Evolutionary conservation across 208 protist genomes (phyloP).

Genomic region (Tritrichomonas musculus): DNA sequence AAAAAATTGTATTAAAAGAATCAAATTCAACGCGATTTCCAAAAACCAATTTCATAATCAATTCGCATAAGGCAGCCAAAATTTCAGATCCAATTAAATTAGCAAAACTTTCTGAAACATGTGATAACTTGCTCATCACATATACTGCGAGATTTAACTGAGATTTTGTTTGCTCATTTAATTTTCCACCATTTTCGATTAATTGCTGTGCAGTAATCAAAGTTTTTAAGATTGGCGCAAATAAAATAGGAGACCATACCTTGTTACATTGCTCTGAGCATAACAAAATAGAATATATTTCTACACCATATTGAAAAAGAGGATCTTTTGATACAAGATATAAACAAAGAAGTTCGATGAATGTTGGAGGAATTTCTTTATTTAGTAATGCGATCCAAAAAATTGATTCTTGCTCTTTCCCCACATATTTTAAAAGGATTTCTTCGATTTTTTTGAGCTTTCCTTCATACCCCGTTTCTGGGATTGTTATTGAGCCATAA

Average conservation of each 20-base stretch:
- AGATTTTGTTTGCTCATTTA: not conserved
- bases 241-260: not conserved
- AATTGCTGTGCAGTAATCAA: not conserved
- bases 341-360: not conserved
- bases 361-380: not conserved
- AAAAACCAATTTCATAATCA: not conserved
- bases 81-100: constrained; percentile 2
- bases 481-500: not conserved
- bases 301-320: not conserved
- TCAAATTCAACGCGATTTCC: not conserved
- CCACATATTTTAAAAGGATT: not conserved
- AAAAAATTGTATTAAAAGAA: not conserved
- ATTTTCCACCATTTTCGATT: not conserved
- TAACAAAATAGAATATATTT: not conserved
- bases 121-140: not conserved
- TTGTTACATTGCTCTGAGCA: not conserved
- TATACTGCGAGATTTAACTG: not conserved
- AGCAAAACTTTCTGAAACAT: not conserved
- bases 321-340: not conserved
- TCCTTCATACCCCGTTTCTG: not conserved
- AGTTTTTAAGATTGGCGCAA: not conserved
- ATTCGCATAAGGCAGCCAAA: not conserved
- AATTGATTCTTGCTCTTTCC: not conserved
- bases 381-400: not conserved
- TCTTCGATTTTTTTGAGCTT: not conserved